These are phyloP conservation scores for Didymellaceae sp. DNA, from an alignment of 2,329 filamentous ascomycete genomes.

Conservation along the genomic window DNA sequence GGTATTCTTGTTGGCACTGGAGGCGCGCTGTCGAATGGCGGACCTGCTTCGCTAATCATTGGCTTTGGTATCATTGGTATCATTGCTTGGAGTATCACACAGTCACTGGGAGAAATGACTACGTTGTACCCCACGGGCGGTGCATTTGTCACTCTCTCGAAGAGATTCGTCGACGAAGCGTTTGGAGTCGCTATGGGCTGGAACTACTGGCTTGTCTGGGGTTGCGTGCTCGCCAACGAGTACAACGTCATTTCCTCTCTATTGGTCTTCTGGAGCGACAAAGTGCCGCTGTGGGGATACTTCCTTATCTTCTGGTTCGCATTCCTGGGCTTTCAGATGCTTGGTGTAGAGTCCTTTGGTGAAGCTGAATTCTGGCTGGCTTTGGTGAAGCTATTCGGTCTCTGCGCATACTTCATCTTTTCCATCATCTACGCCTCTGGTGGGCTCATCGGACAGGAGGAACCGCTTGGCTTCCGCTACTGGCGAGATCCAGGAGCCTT, in stretches of 20 bases:
- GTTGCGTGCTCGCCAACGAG: slow-evolving; percentile 70
- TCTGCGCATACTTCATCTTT: slow-evolving; percentile 51
- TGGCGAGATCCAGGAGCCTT: slow-evolving; percentile 51
- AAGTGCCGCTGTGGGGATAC: slow-evolving; percentile 50
- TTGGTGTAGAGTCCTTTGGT: slow-evolving; percentile 51
- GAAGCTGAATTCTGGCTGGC: slow-evolving; percentile 54
- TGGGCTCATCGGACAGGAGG: slow-evolving; percentile 39
- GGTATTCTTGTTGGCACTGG: slow-evolving; percentile 76
- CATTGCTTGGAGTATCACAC: slow-evolving; percentile 71
- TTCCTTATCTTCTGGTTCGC: slow-evolving; percentile 52
- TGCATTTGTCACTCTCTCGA: slow-evolving; percentile 72
- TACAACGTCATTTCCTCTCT: slow-evolving; percentile 74
- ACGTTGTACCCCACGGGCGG: slow-evolving; percentile 75
- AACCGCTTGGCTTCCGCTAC: slow-evolving; percentile 46
- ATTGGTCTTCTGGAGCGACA: slow-evolving; percentile 69
- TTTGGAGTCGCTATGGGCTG: slow-evolving; percentile 37
- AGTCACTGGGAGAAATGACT: slow-evolving; percentile 76
- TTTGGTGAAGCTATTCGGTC: slow-evolving; percentile 47
- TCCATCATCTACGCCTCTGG: slow-evolving; percentile 49
- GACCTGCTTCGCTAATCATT: slow-evolving; percentile 74
- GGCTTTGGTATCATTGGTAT: slow-evolving; percentile 77
- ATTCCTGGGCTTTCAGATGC: slow-evolving; percentile 49
- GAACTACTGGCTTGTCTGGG: slow-evolving; percentile 63
- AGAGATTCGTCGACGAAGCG: slow-evolving; percentile 60
- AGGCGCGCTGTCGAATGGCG: slow-evolving; percentile 70